Evolutionary conservation across 345 rosid species (phyloP).

Genomic region (Raphanus sativus): DNA sequence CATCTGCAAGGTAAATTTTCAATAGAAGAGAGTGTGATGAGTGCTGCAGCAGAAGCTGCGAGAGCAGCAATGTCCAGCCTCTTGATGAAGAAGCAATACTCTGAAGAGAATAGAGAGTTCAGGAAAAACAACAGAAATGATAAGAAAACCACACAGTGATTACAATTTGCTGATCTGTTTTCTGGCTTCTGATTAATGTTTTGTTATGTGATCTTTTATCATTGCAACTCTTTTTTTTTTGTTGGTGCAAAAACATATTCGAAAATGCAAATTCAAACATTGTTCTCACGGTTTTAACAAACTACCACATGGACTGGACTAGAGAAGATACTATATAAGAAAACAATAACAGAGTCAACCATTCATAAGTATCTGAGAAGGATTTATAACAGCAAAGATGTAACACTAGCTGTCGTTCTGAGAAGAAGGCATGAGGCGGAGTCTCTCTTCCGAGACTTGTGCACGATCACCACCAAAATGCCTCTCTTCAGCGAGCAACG

Average conservation of each 20-base stretch:
- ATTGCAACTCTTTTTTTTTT: neutral
- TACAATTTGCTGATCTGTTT: neutral
- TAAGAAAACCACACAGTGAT: conserved; percentile 53
- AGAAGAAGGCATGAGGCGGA: conserved; percentile 63
- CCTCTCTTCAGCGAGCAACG: conserved; percentile 79
- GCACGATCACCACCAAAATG: conserved; percentile 44
- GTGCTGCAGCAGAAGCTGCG: conserved; percentile 76
- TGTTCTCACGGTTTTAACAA: neutral
- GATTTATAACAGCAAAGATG: neutral
- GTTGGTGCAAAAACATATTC: neutral
- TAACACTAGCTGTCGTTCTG: conserved; percentile 49
- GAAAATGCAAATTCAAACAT: neutral
- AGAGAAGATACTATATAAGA: neutral
- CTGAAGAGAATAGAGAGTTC: conserved; percentile 68
- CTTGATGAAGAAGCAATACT: conserved; percentile 85
- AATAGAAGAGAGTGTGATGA: conserved; percentile 56
- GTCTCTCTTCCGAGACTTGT: conserved; percentile 53
- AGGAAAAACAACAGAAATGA: conserved; percentile 90
- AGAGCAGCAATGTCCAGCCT: conserved; percentile 71
- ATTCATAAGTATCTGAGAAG: neutral
- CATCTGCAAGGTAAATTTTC: conserved; percentile 61
- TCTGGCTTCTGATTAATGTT: neutral
- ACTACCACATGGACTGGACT: neutral
- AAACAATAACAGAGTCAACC: conserved; percentile 14
- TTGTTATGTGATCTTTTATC: neutral